Evolutionary conservation across 1,284 basidiomycete species (phyloP), one percentile per base, ranked within the genome.

Genomic region (Apiotrichum gracile): DNA sequence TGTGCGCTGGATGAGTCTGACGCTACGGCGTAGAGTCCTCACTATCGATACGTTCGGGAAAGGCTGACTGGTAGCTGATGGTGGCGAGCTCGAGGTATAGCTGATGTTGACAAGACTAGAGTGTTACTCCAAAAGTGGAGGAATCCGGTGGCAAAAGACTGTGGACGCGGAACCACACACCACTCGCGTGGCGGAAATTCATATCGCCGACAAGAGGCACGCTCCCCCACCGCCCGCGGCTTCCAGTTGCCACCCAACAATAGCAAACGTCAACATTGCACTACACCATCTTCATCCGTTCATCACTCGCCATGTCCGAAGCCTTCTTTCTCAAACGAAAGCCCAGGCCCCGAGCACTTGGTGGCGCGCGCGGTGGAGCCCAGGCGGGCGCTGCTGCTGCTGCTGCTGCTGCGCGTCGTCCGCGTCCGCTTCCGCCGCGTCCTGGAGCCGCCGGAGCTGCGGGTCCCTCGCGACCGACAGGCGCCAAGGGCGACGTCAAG

Each of bases 281-380:
- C 46, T 39, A 12, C 34, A 21, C 13, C 35, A 16, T 54, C 22
- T 27, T 39, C 40, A 26, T 19, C 43, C 9, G 26, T 21, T 38
- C 33, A 21, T 14, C 31, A 22, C 17, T 17, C 43, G 49, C 42
- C 44, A 69, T 69, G 69, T 51, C 67, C 47, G 63, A 65, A 10
- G 47, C 60, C 24, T 51, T 65, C 40, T 69, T 73, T 61, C 64
- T 73, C 37, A 61, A 67, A 41, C 68, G 68, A 59, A 61, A 58
- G 50, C 65, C 50, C 13, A 34, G 49, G n/a, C 40, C 44, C 25
- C 26, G 40, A 12, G 34, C 40, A 19, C 39, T 22, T 29, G 43
- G 50, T 22, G 37, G 47, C 25, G 38, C 29, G 5, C 42, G 51
- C 2, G 47, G 34, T 22, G 26, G 31, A 10, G 47, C 31, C 24